Percentiles rank a stretch among this genome's conserved stretches.
Evolutionary conservation across 495 filamentous ascomycete species (phyloP).

Genomic region (Penicillium cinerascens): DNA sequence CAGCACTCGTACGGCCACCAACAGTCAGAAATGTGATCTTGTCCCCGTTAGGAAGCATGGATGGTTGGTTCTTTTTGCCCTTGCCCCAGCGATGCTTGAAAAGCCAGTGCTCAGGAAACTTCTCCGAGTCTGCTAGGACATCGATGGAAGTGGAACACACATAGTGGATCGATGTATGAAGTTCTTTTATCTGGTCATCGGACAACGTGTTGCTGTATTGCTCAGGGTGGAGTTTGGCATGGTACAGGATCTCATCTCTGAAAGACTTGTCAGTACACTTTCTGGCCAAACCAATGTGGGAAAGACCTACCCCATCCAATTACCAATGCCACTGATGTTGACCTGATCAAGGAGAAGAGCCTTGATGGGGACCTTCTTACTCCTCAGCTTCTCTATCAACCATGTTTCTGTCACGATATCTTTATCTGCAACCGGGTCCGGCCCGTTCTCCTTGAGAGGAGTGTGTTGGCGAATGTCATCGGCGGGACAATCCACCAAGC

Average conservation of each 20-base stretch:
- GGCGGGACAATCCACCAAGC: slow-evolving; percentile 76
- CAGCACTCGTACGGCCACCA: slow-evolving; percentile 82
- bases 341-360: slow-evolving; percentile 81
- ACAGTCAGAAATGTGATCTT: slow-evolving; percentile 81
- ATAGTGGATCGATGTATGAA: slow-evolving; percentile 71
- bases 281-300: not conserved
- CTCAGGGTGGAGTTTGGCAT: slow-evolving; percentile 85
- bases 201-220: slow-evolving; percentile 82
- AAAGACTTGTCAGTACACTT: slow-evolving; percentile 10
- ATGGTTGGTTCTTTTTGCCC: slow-evolving; percentile 69
- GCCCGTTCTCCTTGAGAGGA: slow-evolving; percentile 85
- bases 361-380: slow-evolving; percentile 80
- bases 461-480: slow-evolving; percentile 69
- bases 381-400: slow-evolving; percentile 62
- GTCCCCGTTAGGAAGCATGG: slow-evolving; percentile 73
- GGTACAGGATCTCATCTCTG: slow-evolving; percentile 84
- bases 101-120: slow-evolving; percentile 88
- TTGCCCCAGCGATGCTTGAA: slow-evolving; percentile 91
- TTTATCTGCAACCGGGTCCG: slow-evolving; percentile 84
- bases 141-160: slow-evolving; percentile 79
- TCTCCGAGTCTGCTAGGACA: slow-evolving; percentile 71
- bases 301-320: slow-evolving; percentile 79
- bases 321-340: slow-evolving; percentile 90
- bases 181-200: slow-evolving; percentile 63
- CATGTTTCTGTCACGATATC: slow-evolving; percentile 70